Conservation (phyloP, 108 stramenopile genomes). For the Cyclotella cryptica region DNA sequence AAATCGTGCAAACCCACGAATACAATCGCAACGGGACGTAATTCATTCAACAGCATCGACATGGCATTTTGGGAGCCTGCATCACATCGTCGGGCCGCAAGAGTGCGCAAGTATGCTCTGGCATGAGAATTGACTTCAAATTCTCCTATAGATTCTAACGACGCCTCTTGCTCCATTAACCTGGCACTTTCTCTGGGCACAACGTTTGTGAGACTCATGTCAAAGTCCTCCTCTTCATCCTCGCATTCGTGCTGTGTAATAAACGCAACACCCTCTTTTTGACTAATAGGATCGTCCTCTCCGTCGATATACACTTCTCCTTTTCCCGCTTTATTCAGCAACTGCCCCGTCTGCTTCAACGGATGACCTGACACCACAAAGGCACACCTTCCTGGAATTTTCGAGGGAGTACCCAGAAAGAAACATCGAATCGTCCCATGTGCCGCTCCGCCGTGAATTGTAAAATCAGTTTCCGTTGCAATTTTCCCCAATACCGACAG, state of each 20-base stretch:
- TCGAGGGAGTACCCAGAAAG: conserved; percentile 50
- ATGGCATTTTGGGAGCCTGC: conserved; percentile 53
- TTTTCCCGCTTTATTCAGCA: conserved; percentile 51
- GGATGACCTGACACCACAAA: conserved; percentile 56
- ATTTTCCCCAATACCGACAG: conserved; percentile 45
- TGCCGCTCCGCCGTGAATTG: conserved; percentile 49
- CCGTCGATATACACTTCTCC: conserved; percentile 52
- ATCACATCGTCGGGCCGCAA: conserved; percentile 54
- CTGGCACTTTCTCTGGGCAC: conserved; percentile 35
- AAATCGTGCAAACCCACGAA: conserved; percentile 58
- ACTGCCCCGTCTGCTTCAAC: conserved; percentile 41
- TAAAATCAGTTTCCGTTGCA: conserved; percentile 44
- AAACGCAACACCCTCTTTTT: conserved; percentile 35
- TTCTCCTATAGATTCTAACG: conserved; percentile 29
- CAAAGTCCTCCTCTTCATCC: conserved; percentile 5
- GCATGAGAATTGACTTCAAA: conserved; percentile 50
- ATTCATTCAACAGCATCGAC: conserved; percentile 56
- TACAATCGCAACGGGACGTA: conserved; percentile 56
- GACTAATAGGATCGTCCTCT: conserved; percentile 39
- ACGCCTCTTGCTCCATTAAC: conserved; percentile 26
- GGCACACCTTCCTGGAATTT: conserved; percentile 47
- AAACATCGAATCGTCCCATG: conserved; percentile 53
- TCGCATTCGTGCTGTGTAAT: not conserved
- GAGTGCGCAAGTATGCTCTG: conserved; percentile 48
- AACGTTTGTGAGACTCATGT: conserved; percentile 16